These are phyloP conservation scores for Cryptosporidium xiaoi DNA, from an alignment of 169 alveolate species.

Conservation along the genomic window DNA sequence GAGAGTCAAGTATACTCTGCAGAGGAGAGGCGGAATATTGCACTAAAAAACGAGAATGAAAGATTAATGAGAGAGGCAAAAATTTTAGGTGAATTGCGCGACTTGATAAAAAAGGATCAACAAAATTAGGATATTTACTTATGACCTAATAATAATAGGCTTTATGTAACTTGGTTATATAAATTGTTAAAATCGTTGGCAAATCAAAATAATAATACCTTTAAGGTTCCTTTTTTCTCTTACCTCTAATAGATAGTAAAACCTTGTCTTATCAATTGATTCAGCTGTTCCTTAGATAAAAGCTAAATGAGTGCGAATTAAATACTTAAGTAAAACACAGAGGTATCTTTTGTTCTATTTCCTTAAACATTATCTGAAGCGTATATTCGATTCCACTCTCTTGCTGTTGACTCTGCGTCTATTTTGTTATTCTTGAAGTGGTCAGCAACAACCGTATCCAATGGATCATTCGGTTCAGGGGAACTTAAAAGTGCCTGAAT, in stretches of 20 bases:
- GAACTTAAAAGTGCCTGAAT: constrained; percentile 97
- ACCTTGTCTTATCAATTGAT: background rate
- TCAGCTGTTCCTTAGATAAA: background rate
- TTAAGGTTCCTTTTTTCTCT: too few species aligned
- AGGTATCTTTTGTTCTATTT: background rate
- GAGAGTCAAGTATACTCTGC: constrained; percentile 87
- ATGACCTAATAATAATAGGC: background rate
- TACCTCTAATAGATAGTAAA: too few species aligned
- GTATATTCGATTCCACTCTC: constrained; percentile 90
- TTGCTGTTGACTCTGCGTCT: constrained; percentile 91
- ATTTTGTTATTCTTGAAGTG: constrained; percentile 93
- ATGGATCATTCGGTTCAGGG: constrained; percentile 99
- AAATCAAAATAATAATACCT: too few species aligned
- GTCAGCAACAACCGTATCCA: constrained; percentile 95
- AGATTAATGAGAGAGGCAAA: constrained; percentile 83
- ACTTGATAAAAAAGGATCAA: constrained; percentile 77
- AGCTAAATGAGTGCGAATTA: background rate
- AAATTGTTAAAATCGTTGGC: too few species aligned
- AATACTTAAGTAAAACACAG: background rate
- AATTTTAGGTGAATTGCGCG: constrained; percentile 83
- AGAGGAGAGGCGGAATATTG: constrained; percentile 86
- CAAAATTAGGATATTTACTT: constrained; percentile 13
- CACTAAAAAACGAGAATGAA: constrained; percentile 84
- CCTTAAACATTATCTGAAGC: constrained; percentile 77
- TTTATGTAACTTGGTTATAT: background rate